These are phyloP conservation scores for Sarcomyxa edulis DNA, from an alignment of 768 basidiomycete genomes.

Conservation along the genomic window DNA sequence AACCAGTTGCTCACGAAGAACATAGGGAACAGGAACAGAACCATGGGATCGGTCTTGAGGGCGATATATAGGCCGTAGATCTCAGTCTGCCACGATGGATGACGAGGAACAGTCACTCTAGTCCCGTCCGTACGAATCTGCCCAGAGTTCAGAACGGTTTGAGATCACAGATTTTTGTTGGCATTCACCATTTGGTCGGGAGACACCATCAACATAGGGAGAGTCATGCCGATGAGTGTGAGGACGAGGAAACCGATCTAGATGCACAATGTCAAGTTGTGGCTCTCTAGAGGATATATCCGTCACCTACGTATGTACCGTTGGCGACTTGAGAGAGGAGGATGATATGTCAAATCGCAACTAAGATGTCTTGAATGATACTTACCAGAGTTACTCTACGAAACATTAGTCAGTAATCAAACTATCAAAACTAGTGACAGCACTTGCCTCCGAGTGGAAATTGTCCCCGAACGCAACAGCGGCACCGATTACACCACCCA, in stretches of 20 bases:
- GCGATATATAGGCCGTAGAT: constrained; percentile 63
- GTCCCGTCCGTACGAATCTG: constrained; percentile 71
- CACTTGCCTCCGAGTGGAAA: constrained; percentile 20
- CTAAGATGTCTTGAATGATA: background rate
- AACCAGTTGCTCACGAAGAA: constrained; percentile 83
- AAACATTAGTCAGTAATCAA: no score
- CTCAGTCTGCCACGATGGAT: constrained; percentile 79
- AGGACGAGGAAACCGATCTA: constrained; percentile 75
- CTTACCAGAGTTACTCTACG: constrained; percentile 11
- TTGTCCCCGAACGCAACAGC: constrained; percentile 59
- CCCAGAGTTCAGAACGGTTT: no score
- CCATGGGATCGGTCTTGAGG: constrained; percentile 62
- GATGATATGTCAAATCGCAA: background rate
- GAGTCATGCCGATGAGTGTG: constrained; percentile 57
- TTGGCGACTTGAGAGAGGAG: constrained; percentile 44
- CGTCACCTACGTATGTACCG: constrained; percentile 61
- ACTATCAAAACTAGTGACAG: no score
- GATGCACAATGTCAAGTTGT: constrained; percentile 5
- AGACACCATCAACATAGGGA: constrained; percentile 67
- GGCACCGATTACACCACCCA: constrained; percentile 76
- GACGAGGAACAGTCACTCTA: constrained; percentile 51
- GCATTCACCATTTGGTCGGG: constrained; percentile 68
- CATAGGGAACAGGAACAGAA: constrained; percentile 80
- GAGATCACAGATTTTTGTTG: no score
- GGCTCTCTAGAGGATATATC: background rate